Conservation (phyloP, 1,284 basidiomycete species). For the Austroboletus novae-zelandiae region DNA sequence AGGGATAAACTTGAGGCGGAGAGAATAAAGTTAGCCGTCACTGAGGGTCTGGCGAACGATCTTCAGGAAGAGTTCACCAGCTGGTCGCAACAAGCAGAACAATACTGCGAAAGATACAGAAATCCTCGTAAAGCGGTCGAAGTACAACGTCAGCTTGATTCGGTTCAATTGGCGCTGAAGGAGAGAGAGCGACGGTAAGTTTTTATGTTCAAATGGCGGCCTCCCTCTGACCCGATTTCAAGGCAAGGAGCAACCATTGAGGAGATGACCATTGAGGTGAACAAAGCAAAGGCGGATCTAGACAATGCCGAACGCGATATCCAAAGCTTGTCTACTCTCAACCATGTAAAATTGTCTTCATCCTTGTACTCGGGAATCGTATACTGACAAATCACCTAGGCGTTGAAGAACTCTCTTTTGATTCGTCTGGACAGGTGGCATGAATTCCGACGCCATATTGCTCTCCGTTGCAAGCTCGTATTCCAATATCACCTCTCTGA, state of each 20-base stretch:
- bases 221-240: constrained; percentile 7
- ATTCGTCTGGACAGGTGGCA: constrained; percentile 78
- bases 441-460: constrained; percentile 83
- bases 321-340: constrained; percentile 58
- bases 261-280: constrained; percentile 69
- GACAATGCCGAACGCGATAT: constrained; percentile 62
- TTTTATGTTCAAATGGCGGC: not conserved
- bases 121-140: constrained; percentile 55
- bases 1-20: constrained; percentile 47
- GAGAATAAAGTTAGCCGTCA: constrained; percentile 38
- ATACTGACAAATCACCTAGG: constrained; percentile 37
- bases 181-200: constrained; percentile 67
- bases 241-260: constrained; percentile 79
- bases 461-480: constrained; percentile 79
- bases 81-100: constrained; percentile 64
- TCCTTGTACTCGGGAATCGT: not conserved
- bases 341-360: constrained; percentile 46
- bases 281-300: constrained; percentile 54
- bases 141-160: constrained; percentile 61
- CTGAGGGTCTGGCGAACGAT: constrained; percentile 45
- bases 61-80: constrained; percentile 61
- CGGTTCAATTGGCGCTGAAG: constrained; percentile 63
- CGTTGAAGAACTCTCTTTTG: constrained; percentile 61
- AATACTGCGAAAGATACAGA: constrained; percentile 60
- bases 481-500: constrained; percentile 83